Evolutionary conservation across 805 yeast species (phyloP).

Genomic region (Candida tibetensis): DNA sequence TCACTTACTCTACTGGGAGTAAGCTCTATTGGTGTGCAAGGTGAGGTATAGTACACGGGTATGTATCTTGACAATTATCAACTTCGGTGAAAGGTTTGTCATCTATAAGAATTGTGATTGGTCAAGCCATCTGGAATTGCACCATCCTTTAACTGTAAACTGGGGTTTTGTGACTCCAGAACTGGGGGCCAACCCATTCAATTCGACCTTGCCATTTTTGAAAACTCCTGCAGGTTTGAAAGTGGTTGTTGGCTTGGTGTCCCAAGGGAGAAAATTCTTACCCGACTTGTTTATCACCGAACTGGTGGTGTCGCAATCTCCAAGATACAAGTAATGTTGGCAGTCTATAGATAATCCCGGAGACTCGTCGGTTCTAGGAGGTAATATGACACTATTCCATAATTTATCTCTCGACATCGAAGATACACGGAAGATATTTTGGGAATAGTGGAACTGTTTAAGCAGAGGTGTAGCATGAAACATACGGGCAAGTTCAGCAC

Average conservation of each 20-base stretch:
- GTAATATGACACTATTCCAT: slow-evolving; percentile 52
- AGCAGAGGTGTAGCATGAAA: slow-evolving; percentile 13
- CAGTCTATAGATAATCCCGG: slow-evolving; percentile 21
- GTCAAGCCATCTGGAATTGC: slow-evolving; percentile 42
- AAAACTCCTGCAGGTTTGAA: slow-evolving; percentile 35
- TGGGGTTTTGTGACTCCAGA: slow-evolving; percentile 41
- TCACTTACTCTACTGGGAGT: too few relatives aligned
- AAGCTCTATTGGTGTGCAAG: too few relatives aligned
- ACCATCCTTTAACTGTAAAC: slow-evolving; percentile 52
- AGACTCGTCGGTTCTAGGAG: slow-evolving; percentile 46
- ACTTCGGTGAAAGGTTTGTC: too few relatives aligned
- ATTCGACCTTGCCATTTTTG: slow-evolving; percentile 13
- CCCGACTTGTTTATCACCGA: slow-evolving; percentile 6
- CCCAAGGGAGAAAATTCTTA: slow-evolving; percentile 11
- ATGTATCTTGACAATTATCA: too few relatives aligned
- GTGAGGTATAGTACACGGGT: too few relatives aligned
- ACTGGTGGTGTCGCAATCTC: slow-evolving; percentile 12
- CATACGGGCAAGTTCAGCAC: slow-evolving; percentile 13
- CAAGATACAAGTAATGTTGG: slow-evolving; percentile 22
- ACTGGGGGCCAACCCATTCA: slow-evolving; percentile 35
- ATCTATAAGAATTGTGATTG: too few relatives aligned
- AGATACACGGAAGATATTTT: slow-evolving; percentile 35
- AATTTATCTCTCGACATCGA: slow-evolving; percentile 46
- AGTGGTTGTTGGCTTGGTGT: slow-evolving; percentile 2
- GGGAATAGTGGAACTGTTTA: slow-evolving; percentile 25